Evolutionary conservation across 108 stramenopile species (phyloP).

Genomic region (Nannochloropsis oceanica): DNA sequence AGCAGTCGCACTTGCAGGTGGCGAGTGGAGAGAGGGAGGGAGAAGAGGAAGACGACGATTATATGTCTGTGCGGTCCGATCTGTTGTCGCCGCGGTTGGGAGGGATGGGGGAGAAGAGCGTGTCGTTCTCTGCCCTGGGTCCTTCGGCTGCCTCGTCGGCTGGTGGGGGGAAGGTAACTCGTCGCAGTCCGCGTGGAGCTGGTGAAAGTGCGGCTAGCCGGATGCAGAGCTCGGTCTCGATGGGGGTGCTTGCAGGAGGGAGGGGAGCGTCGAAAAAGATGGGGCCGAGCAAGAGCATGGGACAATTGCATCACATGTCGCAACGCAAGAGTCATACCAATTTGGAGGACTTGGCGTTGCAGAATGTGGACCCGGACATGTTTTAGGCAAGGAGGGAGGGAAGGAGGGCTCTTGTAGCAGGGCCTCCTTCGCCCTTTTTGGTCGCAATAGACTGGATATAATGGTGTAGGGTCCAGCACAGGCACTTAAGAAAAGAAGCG

Average conservation of each 20-base stretch:
- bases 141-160: not conserved
- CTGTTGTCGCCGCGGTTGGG: not conserved
- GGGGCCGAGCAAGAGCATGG: not conserved
- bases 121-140: not conserved
- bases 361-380: not conserved
- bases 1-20: not conserved
- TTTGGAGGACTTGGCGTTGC: not conserved
- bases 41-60: not conserved
- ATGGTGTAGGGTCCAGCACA: no score
- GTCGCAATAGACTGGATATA: no score
- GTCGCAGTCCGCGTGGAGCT: not conserved
- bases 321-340: not conserved
- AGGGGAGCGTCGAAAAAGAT: not conserved
- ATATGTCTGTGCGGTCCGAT: not conserved
- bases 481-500: no score
- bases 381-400: no score
- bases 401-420: no score
- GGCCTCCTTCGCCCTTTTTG: no score
- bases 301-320: not conserved
- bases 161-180: not conserved
- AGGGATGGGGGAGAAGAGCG: not conserved
- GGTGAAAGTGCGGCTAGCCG: not conserved
- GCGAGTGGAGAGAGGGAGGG: not conserved
- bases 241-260: not conserved
- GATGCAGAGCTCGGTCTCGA: not conserved